Evolutionary conservation across 2,329 filamentous ascomycete species (phyloP), one percentile per base, ranked within the genome.

Genomic region (Davidsoniella eucalypti): DNA sequence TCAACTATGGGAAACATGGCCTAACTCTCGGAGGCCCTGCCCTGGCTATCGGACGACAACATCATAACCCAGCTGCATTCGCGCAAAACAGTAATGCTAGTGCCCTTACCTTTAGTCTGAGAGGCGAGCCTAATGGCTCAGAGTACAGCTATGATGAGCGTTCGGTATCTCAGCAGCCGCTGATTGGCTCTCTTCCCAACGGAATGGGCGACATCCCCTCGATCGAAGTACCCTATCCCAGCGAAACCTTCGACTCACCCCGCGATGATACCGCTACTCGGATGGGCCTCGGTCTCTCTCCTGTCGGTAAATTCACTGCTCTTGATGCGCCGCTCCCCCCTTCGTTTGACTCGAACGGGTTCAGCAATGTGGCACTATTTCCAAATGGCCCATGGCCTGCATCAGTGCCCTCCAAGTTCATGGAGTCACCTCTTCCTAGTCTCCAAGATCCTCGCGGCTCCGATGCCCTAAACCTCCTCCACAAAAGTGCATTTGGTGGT

Each of bases 341-440:
- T 7, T 96, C 90, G 0, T 95, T 96, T 63, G 92, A 96, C 65
- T 94, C 87, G 58, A 92, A 95, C 60, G 90, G 88, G 46, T 85
- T 95, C 49, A 95, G 88, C 9, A 85, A 90, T 62, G 87, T 87
- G 55, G 88, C 90, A 16, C 79, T 87, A 53, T 87, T 88, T 62
- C 71, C 71, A 16, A 69, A 66, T 29, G 92, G 85, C 0, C 87
- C 88, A 0, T 87, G 93, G 64, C 88, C 90, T 6, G 86, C 88
- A 0, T 96, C 90, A 0, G 84, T 96, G 9, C 92, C 92, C 8
- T 85, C 87, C 47, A 86, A 90, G 58, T 95, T 96, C 59, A 70
- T 95, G 56, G 88, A 94, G 48, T 87, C 84, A 7, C 87, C 87
- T 4, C 83, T 87, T 2, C 77, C 82, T 1, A 87, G 86, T 0